Evolutionary conservation across 805 yeast species (phyloP).

Genomic region (Wickerhamomyces kurtzmanii): DNA sequence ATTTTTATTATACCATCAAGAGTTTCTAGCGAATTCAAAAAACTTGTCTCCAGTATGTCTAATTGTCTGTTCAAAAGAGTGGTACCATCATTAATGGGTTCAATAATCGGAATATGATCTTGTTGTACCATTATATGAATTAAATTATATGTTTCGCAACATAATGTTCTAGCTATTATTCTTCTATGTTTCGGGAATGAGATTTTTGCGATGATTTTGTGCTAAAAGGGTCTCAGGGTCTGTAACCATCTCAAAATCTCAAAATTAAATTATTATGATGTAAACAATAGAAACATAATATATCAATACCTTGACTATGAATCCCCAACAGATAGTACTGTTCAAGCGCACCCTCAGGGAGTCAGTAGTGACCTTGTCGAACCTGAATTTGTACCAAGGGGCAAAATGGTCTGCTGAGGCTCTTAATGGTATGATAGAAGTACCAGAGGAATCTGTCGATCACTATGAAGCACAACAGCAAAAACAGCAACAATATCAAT

Average conservation of each 20-base stretch:
- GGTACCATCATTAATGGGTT: no score
- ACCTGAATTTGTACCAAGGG: constrained; percentile 54
- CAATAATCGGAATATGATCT: no score
- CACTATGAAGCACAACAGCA: constrained; percentile 1
- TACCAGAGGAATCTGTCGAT: constrained; percentile 1
- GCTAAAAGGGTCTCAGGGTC: neutral
- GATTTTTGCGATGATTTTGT: neutral
- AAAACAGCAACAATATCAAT: neutral
- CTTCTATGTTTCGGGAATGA: constrained; percentile 1
- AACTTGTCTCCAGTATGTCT: constrained; percentile 6
- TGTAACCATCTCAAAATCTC: neutral
- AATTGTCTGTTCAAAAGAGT: no score
- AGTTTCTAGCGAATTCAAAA: constrained; percentile 3
- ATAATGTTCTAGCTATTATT: constrained; percentile 1
- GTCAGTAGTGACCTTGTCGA: constrained; percentile 35
- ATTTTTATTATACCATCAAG: constrained; percentile 8
- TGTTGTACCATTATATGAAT: no score
- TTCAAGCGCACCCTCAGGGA: constrained; percentile 20
- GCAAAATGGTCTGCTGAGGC: constrained; percentile 88
- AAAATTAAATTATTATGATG: neutral
- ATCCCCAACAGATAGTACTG: constrained; percentile 7
- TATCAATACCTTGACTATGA: no score
- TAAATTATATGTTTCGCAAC: no score
- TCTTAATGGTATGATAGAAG: constrained; percentile 40
- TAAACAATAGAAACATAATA: constrained; percentile 1